Conservation (phyloP, 768 basidiomycete genomes). For the Gautieria morchelliformis region DNA sequence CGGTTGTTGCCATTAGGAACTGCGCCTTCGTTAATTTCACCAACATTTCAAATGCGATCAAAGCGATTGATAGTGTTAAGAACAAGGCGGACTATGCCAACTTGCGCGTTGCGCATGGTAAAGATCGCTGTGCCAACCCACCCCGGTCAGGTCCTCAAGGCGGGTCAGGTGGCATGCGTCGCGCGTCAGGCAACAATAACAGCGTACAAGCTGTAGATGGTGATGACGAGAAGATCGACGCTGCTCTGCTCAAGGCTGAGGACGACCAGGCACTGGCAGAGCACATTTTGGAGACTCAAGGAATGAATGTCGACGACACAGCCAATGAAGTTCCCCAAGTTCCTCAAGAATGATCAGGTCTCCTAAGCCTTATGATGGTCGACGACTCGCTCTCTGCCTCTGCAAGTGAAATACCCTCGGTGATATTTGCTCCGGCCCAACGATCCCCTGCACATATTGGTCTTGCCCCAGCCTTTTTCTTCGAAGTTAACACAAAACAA, state of each 20-base stretch:
- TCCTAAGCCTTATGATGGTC: not conserved
- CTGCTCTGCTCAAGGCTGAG: slow-evolving; percentile 6
- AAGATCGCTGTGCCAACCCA: slow-evolving; percentile 91
- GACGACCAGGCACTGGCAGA: not conserved
- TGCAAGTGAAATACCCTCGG: not conserved
- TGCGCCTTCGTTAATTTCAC: slow-evolving; percentile 96
- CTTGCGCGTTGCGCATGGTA: slow-evolving; percentile 88
- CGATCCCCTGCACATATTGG: slow-evolving; percentile 7
- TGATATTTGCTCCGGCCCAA: not conserved
- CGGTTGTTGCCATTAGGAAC: slow-evolving; percentile 43
- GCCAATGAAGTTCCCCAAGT: not conserved
- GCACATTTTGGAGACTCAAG: not conserved
- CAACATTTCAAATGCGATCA: slow-evolving; percentile 90
- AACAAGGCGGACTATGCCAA: slow-evolving; percentile 82
- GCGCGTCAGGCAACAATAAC: slow-evolving; percentile 9
- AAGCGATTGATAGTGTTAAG: slow-evolving; percentile 96
- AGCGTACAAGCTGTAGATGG: not conserved
- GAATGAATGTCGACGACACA: slow-evolving; percentile 2
- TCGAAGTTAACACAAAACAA: not conserved
- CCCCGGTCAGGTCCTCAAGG: slow-evolving; percentile 53
- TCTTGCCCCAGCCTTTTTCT: slow-evolving; percentile 1
- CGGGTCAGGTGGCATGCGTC: slow-evolving; percentile 4
- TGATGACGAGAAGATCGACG: slow-evolving; percentile 6
- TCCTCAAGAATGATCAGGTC: not conserved
- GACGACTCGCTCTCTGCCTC: not conserved